Percentiles rank a stretch among this genome's conserved stretches.
These are phyloP conservation scores for Eremochloa ophiuroides DNA, from an alignment of 176 grass and related monocot species.

Conservation along the genomic window DNA sequence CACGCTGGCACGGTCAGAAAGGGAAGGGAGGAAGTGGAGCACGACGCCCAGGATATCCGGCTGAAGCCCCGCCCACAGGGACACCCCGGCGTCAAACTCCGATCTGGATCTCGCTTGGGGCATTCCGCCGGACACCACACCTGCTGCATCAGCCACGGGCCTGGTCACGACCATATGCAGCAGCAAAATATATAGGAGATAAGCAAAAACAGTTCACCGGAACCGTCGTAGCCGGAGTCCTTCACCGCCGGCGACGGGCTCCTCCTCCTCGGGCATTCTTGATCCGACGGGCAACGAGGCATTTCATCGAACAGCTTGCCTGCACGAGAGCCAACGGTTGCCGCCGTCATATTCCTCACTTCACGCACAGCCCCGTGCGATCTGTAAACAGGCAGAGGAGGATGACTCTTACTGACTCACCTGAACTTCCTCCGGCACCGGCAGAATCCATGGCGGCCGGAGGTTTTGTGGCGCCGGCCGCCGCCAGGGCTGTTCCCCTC, in stretches of 20 bases:
- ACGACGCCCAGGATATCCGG: background rate
- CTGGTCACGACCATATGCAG: background rate
- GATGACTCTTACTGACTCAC: background rate
- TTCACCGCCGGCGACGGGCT: background rate
- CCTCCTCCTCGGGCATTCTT: background rate
- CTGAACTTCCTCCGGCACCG: background rate
- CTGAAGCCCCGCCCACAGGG: background rate
- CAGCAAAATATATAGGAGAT: background rate
- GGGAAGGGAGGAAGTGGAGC: constrained; percentile 2
- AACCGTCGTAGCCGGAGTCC: background rate
- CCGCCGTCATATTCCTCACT: background rate
- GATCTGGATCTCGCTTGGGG: background rate
- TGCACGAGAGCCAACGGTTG: background rate
- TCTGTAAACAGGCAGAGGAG: background rate
- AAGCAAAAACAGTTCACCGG: background rate
- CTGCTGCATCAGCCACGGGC: background rate
- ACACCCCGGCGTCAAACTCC: background rate
- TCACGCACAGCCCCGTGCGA: background rate
- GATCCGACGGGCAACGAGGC: too few relatives aligned
- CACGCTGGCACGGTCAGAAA: background rate
- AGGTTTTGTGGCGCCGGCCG: background rate
- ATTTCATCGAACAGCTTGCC: background rate
- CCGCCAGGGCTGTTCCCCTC: background rate
- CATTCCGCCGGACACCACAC: background rate
- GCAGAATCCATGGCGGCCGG: background rate